phyloP scores from a whole-genome alignment of 345 rosid species.

The Lepidium didymum region DNA sequence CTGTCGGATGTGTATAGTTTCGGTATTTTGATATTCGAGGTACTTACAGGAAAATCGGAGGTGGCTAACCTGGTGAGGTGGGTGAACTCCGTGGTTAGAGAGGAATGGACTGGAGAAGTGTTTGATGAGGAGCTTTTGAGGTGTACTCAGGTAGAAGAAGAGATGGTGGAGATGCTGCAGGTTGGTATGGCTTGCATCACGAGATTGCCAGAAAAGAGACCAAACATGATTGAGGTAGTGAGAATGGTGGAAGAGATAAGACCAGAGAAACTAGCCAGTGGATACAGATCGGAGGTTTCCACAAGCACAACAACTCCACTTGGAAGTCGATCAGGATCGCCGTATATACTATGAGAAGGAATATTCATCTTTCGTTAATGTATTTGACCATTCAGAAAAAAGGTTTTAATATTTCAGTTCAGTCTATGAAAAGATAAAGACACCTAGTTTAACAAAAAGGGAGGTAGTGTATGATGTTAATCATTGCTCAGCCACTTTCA shows the following conservation, averaged over 20 bases:
- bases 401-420: constrained; percentile 6
- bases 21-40: constrained; percentile 81
- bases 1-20: constrained; percentile 77
- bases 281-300: constrained; percentile 39
- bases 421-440: not conserved
- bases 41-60: constrained; percentile 78
- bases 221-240: constrained; percentile 60
- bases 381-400: constrained; percentile 13
- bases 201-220: constrained; percentile 72
- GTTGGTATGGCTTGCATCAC: constrained; percentile 75
- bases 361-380: constrained; percentile 12
- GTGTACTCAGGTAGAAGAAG: constrained; percentile 89
- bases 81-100: constrained; percentile 95
- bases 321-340: constrained; percentile 33
- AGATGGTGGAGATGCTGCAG: constrained; percentile 96
- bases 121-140: constrained; percentile 78
- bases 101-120: constrained; percentile 98
- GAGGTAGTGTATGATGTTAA: not conserved
- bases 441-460: not conserved
- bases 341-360: constrained; percentile 30
- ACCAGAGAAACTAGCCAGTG: constrained; percentile 37
- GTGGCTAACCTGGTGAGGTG: constrained; percentile 77
- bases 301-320: constrained; percentile 35
- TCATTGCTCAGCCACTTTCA: not conserved
- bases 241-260: constrained; percentile 64